Percentiles rank a stretch among this genome's conserved stretches.
Evolutionary conservation across 768 basidiomycete species (phyloP).

Genomic region (Trametes cingulata): DNA sequence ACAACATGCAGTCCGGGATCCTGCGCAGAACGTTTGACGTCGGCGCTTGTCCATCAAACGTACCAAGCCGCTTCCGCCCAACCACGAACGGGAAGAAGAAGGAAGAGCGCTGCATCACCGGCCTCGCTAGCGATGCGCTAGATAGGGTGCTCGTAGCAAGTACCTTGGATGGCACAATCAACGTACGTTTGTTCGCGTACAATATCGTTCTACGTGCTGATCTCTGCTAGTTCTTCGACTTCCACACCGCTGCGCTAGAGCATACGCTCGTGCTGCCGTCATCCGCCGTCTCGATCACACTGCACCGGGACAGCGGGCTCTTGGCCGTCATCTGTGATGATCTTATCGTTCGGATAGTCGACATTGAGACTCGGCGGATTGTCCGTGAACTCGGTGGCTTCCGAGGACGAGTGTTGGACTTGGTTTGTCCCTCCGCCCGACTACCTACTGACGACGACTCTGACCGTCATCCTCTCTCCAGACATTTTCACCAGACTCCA

Average conservation of each 20-base stretch:
- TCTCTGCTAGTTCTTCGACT: constrained; percentile 85
- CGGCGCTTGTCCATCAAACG: constrained; percentile 61
- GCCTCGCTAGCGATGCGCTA: constrained; percentile 82
- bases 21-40: constrained; percentile 75
- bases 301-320: constrained; percentile 86
- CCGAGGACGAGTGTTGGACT: constrained; percentile 82
- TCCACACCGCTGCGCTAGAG: constrained; percentile 80
- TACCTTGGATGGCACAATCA: constrained; percentile 86
- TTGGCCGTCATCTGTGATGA: constrained; percentile 87
- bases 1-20: constrained; percentile 97
- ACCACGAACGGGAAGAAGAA: constrained; percentile 41
- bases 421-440: no score
- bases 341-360: constrained; percentile 78
- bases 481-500: constrained; percentile 94
- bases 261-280: constrained; percentile 69
- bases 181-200: constrained; percentile 52
- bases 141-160: constrained; percentile 81
- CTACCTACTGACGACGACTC: no score
- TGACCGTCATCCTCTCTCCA: constrained; percentile 36
- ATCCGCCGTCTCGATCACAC: constrained; percentile 62
- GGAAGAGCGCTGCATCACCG: constrained; percentile 64
- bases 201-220: not conserved
- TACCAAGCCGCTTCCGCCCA: constrained; percentile 39
- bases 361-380: constrained; percentile 84
- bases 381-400: constrained; percentile 91